Percentiles rank a stretch among this genome's conserved stretches.
Evolutionary conservation across 2,329 filamentous ascomycete species (phyloP).

Genomic region (Myotisia sp.): DNA sequence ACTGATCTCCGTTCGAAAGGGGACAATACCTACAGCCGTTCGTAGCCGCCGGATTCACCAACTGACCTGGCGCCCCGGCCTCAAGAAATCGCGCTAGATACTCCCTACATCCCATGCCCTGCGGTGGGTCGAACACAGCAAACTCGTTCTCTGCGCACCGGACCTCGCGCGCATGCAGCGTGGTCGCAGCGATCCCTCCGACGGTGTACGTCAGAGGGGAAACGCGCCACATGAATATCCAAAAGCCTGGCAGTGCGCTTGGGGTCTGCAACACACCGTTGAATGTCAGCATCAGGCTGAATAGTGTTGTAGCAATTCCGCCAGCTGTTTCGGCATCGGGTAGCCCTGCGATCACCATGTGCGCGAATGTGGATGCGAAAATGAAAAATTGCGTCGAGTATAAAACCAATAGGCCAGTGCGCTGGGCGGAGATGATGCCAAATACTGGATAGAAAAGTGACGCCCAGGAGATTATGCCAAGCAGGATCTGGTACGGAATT

Average conservation of each 20-base stretch:
- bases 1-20: slow-evolving; percentile 27
- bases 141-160: slow-evolving; percentile 56
- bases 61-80: slow-evolving; percentile 36
- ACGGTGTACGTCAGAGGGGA: slow-evolving; percentile 75
- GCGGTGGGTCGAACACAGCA: slow-evolving; percentile 49
- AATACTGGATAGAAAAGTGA: slow-evolving; percentile 73
- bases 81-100: slow-evolving; percentile 44
- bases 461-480: slow-evolving; percentile 62
- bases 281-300: slow-evolving; percentile 60
- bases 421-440: slow-evolving; percentile 47
- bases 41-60: slow-evolving; percentile 38
- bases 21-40: slow-evolving; percentile 39
- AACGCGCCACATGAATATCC: slow-evolving; percentile 72
- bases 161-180: slow-evolving; percentile 52
- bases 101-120: slow-evolving; percentile 42
- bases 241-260: slow-evolving; percentile 53
- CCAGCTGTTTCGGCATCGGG: slow-evolving; percentile 61
- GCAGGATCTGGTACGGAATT: slow-evolving; percentile 64
- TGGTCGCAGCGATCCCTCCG: slow-evolving; percentile 54
- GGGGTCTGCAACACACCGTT: slow-evolving; percentile 56
- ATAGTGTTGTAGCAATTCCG: slow-evolving; percentile 61
- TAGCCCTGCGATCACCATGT: slow-evolving; percentile 61
- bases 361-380: slow-evolving; percentile 68
- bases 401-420: slow-evolving; percentile 66
- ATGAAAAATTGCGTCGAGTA: slow-evolving; percentile 61